Percentiles rank a stretch among this genome's conserved stretches.
Conservation (phyloP, 2,329 filamentous ascomycete species). For the Sclerotinia borealis region DNA sequence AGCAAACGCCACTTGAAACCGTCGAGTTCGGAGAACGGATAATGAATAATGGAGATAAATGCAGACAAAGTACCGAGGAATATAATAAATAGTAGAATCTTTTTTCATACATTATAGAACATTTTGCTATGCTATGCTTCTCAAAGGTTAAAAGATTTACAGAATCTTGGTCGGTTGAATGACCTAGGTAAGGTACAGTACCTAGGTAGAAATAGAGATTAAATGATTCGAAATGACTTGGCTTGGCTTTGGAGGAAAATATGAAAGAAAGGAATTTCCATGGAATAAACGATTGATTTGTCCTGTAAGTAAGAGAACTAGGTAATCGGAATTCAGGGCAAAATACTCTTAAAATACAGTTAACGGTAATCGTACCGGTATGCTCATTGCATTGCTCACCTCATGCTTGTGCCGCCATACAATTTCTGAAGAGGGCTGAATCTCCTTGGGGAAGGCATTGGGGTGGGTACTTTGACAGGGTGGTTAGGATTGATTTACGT, state of each 20-base stretch:
- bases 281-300: not conserved
- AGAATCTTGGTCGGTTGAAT: too few relatives aligned
- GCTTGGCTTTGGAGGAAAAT: not conserved
- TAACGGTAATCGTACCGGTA: too few relatives aligned
- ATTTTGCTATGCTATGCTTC: not conserved
- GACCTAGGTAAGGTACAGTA: too few relatives aligned
- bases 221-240: not conserved
- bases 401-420: not conserved
- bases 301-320: not conserved
- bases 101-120: not conserved
- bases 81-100: too few relatives aligned
- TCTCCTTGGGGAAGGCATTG: not conserved
- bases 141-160: too few relatives aligned
- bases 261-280: not conserved
- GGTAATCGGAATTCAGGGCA: not conserved
- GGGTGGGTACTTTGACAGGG: not conserved
- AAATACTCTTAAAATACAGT: too few relatives aligned
- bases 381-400: too few relatives aligned
- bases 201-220: not conserved
- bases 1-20: slow-evolving; percentile 13
- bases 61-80: too few relatives aligned
- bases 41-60: not conserved
- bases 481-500: slow-evolving; percentile 1
- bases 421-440: not conserved
- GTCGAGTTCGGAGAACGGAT: not conserved